phyloP scores from a whole-genome alignment of 2,329 filamentous ascomycete species.

The Pseudonectria foliicola region DNA sequence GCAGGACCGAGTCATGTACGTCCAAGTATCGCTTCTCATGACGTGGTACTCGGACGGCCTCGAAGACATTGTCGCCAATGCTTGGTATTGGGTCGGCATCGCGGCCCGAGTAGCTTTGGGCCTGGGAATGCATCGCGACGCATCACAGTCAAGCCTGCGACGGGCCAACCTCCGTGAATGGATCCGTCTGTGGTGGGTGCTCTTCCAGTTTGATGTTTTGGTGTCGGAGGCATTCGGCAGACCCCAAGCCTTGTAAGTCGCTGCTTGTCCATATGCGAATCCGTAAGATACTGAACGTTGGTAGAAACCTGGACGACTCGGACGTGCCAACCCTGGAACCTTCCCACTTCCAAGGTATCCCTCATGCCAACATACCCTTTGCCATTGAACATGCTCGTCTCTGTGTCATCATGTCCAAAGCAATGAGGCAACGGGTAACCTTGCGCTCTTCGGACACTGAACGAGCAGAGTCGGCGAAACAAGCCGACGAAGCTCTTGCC shows the following conservation, averaged over 20 bases:
- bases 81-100: conserved; percentile 45
- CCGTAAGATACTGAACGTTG: neutral
- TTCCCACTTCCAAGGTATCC: conserved; percentile 37
- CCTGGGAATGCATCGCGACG: conserved; percentile 43
- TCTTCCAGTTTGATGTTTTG: conserved; percentile 33
- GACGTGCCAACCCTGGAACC: conserved; percentile 38
- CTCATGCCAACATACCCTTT: conserved; percentile 33
- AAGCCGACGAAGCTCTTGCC: conserved; percentile 26
- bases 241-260: conserved; percentile 39
- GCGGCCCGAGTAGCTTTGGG: conserved; percentile 45
- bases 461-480: conserved; percentile 19
- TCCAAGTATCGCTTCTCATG: conserved; percentile 47
- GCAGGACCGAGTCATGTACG: conserved; percentile 43
- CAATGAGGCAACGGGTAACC: conserved; percentile 21
- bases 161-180: conserved; percentile 28
- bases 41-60: conserved; percentile 50
- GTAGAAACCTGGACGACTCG: conserved; percentile 40
- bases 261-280: neutral
- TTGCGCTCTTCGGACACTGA: conserved; percentile 17
- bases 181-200: conserved; percentile 33
- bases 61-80: conserved; percentile 47
- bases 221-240: conserved; percentile 38
- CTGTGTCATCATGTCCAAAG: conserved; percentile 41
- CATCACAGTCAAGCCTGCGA: conserved; percentile 21
- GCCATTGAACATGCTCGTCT: conserved; percentile 42